These are phyloP conservation scores for Solanum hybrid DNA, from an alignment of 305 asterid genomes.

Conservation along the genomic window DNA sequence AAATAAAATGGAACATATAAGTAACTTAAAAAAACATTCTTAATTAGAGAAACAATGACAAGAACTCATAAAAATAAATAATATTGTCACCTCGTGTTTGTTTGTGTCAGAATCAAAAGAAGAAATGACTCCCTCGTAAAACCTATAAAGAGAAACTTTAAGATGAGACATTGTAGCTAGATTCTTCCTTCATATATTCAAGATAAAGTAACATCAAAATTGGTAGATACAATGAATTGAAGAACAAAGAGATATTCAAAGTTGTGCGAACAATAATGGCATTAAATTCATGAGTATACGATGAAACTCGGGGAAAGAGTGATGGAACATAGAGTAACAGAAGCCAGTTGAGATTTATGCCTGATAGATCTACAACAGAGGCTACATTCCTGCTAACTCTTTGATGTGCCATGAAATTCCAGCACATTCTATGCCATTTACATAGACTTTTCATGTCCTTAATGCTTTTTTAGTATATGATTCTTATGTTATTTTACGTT, in stretches of 20 bases:
- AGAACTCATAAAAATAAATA: not conserved
- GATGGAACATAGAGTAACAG: not conserved
- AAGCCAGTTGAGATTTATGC: not conserved
- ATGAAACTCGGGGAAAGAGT: not conserved
- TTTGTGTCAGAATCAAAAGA: constrained; percentile 32
- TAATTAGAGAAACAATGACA: not conserved
- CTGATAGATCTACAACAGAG: not conserved
- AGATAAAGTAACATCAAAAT: not conserved
- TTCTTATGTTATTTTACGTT: not conserved
- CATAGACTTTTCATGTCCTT: not conserved
- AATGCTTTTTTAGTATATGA: not conserved
- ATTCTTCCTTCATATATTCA: not conserved
- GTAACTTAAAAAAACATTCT: not conserved
- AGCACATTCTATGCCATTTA: not conserved
- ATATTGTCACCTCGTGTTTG: constrained; percentile 35
- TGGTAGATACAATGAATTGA: not conserved
- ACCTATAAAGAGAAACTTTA: constrained; percentile 30
- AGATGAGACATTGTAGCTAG: constrained; percentile 12
- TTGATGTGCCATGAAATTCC: not conserved
- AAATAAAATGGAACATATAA: not conserved
- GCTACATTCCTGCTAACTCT: not conserved
- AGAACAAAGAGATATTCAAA: not conserved
- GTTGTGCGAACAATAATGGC: not conserved
- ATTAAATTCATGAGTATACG: not conserved
- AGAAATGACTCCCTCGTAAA: constrained; percentile 36